Base-by-base conservation (phyloP, 768 basidiomycete species). In the Amanita thiersii region DNA sequence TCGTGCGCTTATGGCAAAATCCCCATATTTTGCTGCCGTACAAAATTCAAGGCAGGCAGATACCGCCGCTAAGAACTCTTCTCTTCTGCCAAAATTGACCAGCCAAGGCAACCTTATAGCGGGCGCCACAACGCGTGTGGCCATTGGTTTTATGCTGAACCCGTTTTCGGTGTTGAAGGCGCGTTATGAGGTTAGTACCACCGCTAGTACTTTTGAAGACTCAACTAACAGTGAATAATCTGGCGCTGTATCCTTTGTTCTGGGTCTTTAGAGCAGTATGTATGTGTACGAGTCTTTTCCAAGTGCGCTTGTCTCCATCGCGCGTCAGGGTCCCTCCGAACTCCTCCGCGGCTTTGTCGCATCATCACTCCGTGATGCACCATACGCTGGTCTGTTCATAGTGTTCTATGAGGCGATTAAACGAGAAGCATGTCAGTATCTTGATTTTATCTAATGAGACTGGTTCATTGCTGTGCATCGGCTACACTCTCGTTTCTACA, bases 141-240 rank as follows among this genome's bases (percentile, higher is more conserved):
- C 63, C 0, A 84, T 94, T 1, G 92, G 93, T 1, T 77, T 93
- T 52, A 44, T 91, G 1, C 55, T 97, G 46, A 97, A 93, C 56
- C 93, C 93, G 0, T 79, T 96, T 50, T 83, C 93, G 3, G 79
- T 97, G 12, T 63, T 96, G 34, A 97, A 97, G 63, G 87, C 90
- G 17, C 79, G 92, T 15, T 93, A 82, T 50, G 93, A 97, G 77
- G 92, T 84, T 25, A 30, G 73, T 54, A 25, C 31, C 18, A 10
- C 12, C 30, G 9, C 32, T 15, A 35, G 26, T 7, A 28, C 26
- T n/a, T 7, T 28, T 28, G 9, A 21, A 10, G 6, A n/a, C 20
- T 30, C 26, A 24, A 4, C 20, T 28, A 23, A 17, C 21, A 25
- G 15, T 18, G 17, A 24, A 40, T 23, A 21, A 24, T 39, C 39